phyloP scores from a whole-genome alignment of 257 asterid species.

The Gentiana straminea region DNA sequence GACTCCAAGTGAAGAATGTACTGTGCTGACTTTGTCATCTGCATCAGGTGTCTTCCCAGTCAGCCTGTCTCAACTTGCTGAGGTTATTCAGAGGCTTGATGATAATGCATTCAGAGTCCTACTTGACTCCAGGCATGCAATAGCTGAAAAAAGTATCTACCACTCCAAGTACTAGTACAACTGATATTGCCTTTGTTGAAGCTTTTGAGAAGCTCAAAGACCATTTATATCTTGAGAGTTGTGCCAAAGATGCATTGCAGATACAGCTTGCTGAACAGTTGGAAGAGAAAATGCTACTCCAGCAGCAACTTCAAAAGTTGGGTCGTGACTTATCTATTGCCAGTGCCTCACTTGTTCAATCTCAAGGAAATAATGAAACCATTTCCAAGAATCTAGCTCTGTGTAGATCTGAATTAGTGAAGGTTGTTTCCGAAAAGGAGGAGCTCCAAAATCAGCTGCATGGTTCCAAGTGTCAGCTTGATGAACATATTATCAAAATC shows the following conservation, averaged over 20 bases:
- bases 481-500: constrained; percentile 38
- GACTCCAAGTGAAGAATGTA: constrained; percentile 29
- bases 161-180: constrained; percentile 14
- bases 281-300: constrained; percentile 19
- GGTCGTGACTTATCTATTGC: constrained; percentile 30
- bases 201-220: constrained; percentile 62
- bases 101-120: constrained; percentile 54
- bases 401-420: constrained; percentile 42
- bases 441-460: constrained; percentile 48
- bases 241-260: constrained; percentile 50
- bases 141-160: constrained; percentile 17
- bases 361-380: constrained; percentile 39
- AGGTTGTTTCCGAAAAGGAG: constrained; percentile 38
- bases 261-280: constrained; percentile 51
- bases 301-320: constrained; percentile 29
- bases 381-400: constrained; percentile 44
- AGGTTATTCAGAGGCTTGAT: constrained; percentile 46
- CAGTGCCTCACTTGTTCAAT: constrained; percentile 41
- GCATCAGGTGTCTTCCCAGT: constrained; percentile 44
- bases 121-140: constrained; percentile 36
- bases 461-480: constrained; percentile 47
- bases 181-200: constrained; percentile 22
- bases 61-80: constrained; percentile 71
- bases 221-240: constrained; percentile 56
- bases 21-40: constrained; percentile 44